Evolutionary conservation across 495 filamentous ascomycete genomes (phyloP).

Genomic region (Patellaria atrata): DNA sequence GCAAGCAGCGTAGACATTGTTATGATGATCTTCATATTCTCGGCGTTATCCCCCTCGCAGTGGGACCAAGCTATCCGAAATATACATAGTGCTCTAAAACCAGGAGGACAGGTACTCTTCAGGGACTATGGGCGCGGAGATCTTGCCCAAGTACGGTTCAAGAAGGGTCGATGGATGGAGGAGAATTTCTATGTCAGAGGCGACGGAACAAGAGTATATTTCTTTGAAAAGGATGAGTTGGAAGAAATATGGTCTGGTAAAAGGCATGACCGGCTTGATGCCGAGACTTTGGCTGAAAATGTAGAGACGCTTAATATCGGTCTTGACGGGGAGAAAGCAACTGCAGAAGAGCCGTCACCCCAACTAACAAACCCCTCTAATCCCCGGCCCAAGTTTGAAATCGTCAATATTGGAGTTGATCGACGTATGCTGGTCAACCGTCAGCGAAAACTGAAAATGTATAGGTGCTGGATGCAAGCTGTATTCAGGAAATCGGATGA

Average conservation of each 20-base stretch:
- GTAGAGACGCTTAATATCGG: slow-evolving; percentile 3
- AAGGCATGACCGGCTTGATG: background rate
- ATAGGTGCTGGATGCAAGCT: slow-evolving; percentile 93
- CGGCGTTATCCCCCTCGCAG: slow-evolving; percentile 69
- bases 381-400: slow-evolving; percentile 39
- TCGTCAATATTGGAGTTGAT: slow-evolving; percentile 67
- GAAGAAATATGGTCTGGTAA: slow-evolving; percentile 56
- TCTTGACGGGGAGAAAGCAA: slow-evolving; percentile 17
- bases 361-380: background rate
- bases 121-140: slow-evolving; percentile 93
- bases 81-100: slow-evolving; percentile 66
- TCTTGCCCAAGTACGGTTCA: slow-evolving; percentile 91
- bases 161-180: slow-evolving; percentile 77
- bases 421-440: slow-evolving; percentile 84
- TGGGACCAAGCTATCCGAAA: slow-evolving; percentile 76
- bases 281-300: slow-evolving; percentile 1
- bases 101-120: slow-evolving; percentile 79
- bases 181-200: slow-evolving; percentile 96
- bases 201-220: slow-evolving; percentile 93
- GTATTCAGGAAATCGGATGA: slow-evolving; percentile 55
- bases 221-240: slow-evolving; percentile 81
- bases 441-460: slow-evolving; percentile 86
- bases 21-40: slow-evolving; percentile 93
- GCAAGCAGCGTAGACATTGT: slow-evolving; percentile 75
- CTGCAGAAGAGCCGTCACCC: background rate